Evolutionary conservation across 2,329 filamentous ascomycete species (phyloP), one percentile per base, ranked within the genome.

Genomic region (Botrytis hyacinthi): DNA sequence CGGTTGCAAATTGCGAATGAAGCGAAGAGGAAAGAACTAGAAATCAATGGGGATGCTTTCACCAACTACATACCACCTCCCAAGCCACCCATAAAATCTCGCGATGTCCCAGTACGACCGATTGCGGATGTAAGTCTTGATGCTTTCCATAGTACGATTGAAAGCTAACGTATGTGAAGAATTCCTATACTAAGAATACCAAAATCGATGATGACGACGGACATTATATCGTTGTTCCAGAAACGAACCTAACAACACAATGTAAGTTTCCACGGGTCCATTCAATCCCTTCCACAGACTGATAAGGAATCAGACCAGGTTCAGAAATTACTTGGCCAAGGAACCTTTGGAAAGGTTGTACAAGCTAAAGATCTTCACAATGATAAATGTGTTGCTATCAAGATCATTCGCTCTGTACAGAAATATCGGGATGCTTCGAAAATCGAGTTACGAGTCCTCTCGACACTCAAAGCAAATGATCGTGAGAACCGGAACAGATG

Each of bases 311-410:
- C 77, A 97, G 95, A 98, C 83, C 90, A 93, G 84, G 95, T 99
- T 78, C 87, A 92, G 75, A 94, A 94, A 78, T 87, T 98, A 42
- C 91, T 99, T 20, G 96, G 96, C 35, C 96, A 99, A 84, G 96
- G 96, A 76, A 99, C 96, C 0, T 99, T 99, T 81, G 96, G 96
- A 80, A 99, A 99, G 83, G 96, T 99, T 26, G 96, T 99, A 29
- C 92, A 98, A 82, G 96, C 96, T 70, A 91, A 89, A 78, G 96
- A 99, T 81, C 51, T 37, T 35, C 91, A 90, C 76, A 91, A 91
- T 74, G 88, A 87, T 78, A 93, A 95, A 81, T 81, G 87, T 8
- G 97, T 97, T 57, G 96, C 96, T 48, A 94, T 99, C 83, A 99
- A 99, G 83, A 97, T 99, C 82, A 98, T 99, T 77, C 92, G 96